These are phyloP conservation scores for Fusarium tjaetaba DNA, from an alignment of 2,329 filamentous ascomycete species.

Conservation along the genomic window DNA sequence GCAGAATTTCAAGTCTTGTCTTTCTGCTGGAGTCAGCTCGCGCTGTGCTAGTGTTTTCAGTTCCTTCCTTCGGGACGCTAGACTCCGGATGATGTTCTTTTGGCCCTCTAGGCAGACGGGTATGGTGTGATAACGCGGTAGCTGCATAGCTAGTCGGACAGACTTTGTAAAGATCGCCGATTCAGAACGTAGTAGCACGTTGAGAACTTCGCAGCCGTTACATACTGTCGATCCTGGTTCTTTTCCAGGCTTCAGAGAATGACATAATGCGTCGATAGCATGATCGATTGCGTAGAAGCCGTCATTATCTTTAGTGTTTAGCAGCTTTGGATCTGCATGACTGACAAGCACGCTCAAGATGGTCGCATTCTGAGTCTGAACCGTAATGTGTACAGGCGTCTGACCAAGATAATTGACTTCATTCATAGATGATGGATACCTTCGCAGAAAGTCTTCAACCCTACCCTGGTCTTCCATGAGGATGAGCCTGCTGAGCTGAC, in stretches of 20 bases:
- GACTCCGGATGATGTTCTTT: not conserved
- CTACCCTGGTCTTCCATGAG: rapidly evolving
- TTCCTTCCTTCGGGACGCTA: rapidly evolving
- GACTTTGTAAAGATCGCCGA: rapidly evolving
- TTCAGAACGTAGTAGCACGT: not conserved
- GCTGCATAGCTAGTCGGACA: rapidly evolving
- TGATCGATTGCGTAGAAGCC: not conserved
- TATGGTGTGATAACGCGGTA: rapidly evolving
- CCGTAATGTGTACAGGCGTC: rapidly evolving
- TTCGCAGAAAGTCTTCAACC: rapidly evolving
- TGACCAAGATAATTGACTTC: not conserved
- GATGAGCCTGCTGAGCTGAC: not conserved
- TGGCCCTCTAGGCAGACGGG: rapidly evolving
- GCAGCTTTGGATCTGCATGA: rapidly evolving
- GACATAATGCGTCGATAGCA: rapidly evolving
- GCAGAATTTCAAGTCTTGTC: rapidly evolving
- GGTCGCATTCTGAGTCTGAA: not conserved
- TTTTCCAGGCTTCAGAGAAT: rapidly evolving
- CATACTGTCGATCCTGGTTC: not conserved
- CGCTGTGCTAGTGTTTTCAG: not conserved
- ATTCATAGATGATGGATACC: not conserved
- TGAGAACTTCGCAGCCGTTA: not conserved
- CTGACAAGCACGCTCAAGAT: not conserved
- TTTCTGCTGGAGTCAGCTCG: not conserved
- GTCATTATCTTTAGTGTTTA: not conserved